Conservation (phyloP, 352 stramenopile genomes). For the Globisporangium megalacanthum region DNA sequence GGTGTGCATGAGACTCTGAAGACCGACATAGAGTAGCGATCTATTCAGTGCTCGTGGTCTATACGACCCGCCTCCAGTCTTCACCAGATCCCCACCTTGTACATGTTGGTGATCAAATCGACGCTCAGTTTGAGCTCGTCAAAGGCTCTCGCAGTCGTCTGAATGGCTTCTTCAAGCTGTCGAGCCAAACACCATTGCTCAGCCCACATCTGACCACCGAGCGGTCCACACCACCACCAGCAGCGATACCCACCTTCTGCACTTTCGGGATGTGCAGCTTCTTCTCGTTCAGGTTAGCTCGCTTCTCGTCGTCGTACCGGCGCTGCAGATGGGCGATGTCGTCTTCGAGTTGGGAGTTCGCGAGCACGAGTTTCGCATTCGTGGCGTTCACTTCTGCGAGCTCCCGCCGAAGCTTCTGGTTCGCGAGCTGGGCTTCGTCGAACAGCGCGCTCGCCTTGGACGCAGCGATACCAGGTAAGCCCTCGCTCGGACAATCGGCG, state of each 20-base stretch:
- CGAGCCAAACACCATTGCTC: background rate
- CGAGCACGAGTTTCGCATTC: constrained; percentile 52
- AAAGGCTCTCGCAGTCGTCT: constrained; percentile 51
- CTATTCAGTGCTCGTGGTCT: too few species aligned
- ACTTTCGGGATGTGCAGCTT: constrained; percentile 66
- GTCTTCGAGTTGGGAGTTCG: constrained; percentile 76
- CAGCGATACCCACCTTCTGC: constrained; percentile 31
- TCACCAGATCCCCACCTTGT: constrained; percentile 38
- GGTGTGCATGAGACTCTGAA: constrained; percentile 39
- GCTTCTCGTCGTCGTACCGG: constrained; percentile 69
- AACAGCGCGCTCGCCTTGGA: constrained; percentile 17
- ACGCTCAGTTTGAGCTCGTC: constrained; percentile 80
- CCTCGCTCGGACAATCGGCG: background rate
- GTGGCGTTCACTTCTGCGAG: constrained; percentile 47
- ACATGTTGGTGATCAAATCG: constrained; percentile 84
- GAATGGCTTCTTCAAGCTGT: constrained; percentile 58
- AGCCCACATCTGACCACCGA: background rate
- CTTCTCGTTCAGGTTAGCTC: constrained; percentile 56
- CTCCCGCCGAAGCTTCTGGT: constrained; percentile 76
- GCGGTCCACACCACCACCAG: background rate
- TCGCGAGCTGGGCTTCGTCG: constrained; percentile 58
- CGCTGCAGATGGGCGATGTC: constrained; percentile 55
- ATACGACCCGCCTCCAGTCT: too few species aligned
- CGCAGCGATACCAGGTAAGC: background rate
- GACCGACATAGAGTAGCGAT: too few species aligned